phyloP scores from a whole-genome alignment of 768 basidiomycete genomes.

The Pleurotus giganteus region DNA sequence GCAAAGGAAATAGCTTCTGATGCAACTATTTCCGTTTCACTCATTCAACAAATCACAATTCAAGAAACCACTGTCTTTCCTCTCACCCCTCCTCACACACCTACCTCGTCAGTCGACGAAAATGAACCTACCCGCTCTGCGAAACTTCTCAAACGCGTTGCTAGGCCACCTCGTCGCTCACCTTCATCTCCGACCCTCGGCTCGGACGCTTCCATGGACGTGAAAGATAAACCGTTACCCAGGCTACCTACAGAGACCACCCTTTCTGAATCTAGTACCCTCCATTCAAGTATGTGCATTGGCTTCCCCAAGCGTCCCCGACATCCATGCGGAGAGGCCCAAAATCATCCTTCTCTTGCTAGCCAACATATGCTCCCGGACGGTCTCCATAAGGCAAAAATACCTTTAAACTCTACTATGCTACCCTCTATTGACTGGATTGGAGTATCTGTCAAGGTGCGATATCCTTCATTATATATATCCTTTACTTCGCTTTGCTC shows the following conservation, averaged over 20 bases:
- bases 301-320: constrained; percentile 74
- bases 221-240: constrained; percentile 41
- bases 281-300: constrained; percentile 52
- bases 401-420: constrained; percentile 56
- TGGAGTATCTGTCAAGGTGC: constrained; percentile 66
- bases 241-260: constrained; percentile 36
- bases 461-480: constrained; percentile 17
- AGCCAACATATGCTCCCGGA: constrained; percentile 55
- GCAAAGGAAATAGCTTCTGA: constrained; percentile 68
- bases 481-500: constrained; percentile 9
- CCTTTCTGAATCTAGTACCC: constrained; percentile 41
- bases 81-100: constrained; percentile 49
- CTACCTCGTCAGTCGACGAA: constrained; percentile 45
- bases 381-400: constrained; percentile 61
- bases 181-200: constrained; percentile 15
- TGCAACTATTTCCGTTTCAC: constrained; percentile 66
- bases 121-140: constrained; percentile 20
- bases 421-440: constrained; percentile 66
- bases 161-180: constrained; percentile 24
- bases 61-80: constrained; percentile 39
- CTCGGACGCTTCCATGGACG: constrained; percentile 14
- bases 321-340: constrained; percentile 32
- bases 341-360: constrained; percentile 44
- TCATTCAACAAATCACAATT: constrained; percentile 59
- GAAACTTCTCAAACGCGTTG: constrained; percentile 33